These are phyloP conservation scores for Colletotrichum liaoningense DNA, from an alignment of 2,329 filamentous ascomycete genomes.

Conservation along the genomic window DNA sequence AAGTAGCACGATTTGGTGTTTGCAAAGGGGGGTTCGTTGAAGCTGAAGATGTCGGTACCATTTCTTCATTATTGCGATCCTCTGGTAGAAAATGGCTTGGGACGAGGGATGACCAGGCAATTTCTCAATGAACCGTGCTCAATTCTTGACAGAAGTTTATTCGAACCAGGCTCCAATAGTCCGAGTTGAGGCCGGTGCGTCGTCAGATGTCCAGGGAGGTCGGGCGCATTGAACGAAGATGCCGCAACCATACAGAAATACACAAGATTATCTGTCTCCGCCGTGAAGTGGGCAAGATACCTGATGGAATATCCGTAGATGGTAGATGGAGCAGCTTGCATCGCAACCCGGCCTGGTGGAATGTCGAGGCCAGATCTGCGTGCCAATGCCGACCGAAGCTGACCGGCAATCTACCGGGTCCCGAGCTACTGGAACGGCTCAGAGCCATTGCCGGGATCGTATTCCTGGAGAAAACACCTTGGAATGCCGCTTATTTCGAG, in stretches of 20 bases:
- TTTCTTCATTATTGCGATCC: background rate
- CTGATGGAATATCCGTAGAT: background rate
- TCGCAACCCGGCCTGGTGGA: background rate
- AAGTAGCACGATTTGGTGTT: background rate
- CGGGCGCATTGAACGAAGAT: background rate
- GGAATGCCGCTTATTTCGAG: background rate
- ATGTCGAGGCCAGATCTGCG: background rate
- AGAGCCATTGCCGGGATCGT: background rate
- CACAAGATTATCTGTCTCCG: background rate
- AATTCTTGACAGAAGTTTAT: background rate
- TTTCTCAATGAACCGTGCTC: background rate
- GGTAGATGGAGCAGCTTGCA: background rate
- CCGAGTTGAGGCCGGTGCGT: background rate
- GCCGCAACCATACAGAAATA: background rate
- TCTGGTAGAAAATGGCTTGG: background rate
- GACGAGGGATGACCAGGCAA: background rate
- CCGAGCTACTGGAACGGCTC: constrained; percentile 17
- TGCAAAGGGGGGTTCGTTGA: background rate
- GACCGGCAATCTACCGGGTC: background rate
- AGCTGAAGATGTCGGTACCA: background rate
- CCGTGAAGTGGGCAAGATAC: background rate
- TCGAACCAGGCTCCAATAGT: background rate
- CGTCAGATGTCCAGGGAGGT: background rate
- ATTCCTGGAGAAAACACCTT: constrained; percentile 3
- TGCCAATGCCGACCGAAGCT: background rate